These are phyloP conservation scores for Ophiocordyceps camponoti-leonardi DNA, from an alignment of 2,329 filamentous ascomycete genomes.

Conservation along the genomic window DNA sequence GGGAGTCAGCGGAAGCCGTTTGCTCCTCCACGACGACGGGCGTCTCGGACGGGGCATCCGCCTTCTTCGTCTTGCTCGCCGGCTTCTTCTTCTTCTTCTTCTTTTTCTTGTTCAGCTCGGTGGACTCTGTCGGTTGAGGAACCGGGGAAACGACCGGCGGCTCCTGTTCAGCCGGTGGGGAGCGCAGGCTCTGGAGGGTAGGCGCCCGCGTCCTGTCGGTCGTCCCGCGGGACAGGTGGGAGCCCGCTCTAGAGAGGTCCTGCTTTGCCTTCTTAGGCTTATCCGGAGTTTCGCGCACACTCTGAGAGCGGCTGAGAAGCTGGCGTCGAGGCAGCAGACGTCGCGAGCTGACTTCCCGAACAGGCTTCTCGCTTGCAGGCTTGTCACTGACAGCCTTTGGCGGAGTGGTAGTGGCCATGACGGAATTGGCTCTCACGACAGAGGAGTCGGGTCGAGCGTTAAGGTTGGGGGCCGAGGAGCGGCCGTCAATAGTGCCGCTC, in stretches of 20 bases:
- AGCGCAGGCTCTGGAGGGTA: slow-evolving; percentile 13
- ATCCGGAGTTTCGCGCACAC: slow-evolving; percentile 19
- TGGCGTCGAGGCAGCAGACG: slow-evolving; percentile 37
- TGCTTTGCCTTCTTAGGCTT: slow-evolving; percentile 24
- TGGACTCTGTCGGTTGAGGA: neutral
- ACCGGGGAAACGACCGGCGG: neutral
- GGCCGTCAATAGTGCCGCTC: neutral
- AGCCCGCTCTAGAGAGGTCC: slow-evolving; percentile 20
- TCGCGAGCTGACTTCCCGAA: slow-evolving; percentile 49
- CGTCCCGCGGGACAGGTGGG: slow-evolving; percentile 32
- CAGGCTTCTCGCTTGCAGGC: slow-evolving; percentile 21
- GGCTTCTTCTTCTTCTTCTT: slow-evolving; percentile 5
- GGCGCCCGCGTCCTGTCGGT: slow-evolving; percentile 33
- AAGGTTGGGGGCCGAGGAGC: no score
- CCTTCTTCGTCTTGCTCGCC: neutral
- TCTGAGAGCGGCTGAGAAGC: slow-evolving; percentile 24
- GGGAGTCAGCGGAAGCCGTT: neutral
- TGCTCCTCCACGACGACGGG: neutral
- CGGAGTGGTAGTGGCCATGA: neutral
- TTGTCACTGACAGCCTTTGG: neutral
- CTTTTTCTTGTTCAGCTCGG: slow-evolving; percentile 1
- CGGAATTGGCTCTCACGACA: neutral
- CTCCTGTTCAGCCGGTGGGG: neutral
- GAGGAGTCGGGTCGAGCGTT: neutral
- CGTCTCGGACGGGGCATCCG: neutral